Conservation (phyloP, 2,329 filamentous ascomycete genomes). For the Alternaria alternata region DNA sequence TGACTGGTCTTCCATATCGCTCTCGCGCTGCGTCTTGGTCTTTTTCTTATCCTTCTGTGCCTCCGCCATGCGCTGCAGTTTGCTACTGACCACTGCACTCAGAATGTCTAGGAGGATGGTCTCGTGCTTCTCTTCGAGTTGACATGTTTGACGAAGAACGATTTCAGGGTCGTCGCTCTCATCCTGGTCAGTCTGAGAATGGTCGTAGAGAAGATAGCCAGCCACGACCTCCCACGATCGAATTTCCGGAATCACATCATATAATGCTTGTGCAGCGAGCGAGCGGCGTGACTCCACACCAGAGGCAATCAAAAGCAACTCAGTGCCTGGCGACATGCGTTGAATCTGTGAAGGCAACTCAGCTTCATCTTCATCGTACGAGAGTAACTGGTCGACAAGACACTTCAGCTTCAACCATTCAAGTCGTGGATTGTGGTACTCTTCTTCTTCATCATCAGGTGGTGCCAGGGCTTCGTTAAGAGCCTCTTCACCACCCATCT, state of each 20-base stretch:
- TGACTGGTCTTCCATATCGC: slow-evolving; percentile 77
- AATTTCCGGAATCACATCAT: slow-evolving; percentile 81
- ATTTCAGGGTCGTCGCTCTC: slow-evolving; percentile 67
- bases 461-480: slow-evolving; percentile 78
- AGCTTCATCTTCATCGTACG: slow-evolving; percentile 76
- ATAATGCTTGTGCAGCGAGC: slow-evolving; percentile 84
- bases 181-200: slow-evolving; percentile 68
- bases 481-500: slow-evolving; percentile 80
- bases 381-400: slow-evolving; percentile 80
- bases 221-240: slow-evolving; percentile 87
- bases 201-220: slow-evolving; percentile 91
- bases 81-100: slow-evolving; percentile 79
- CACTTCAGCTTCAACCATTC: slow-evolving; percentile 95
- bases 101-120: slow-evolving; percentile 86
- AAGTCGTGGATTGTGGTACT: slow-evolving; percentile 76
- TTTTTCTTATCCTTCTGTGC: slow-evolving; percentile 65
- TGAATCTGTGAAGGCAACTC: slow-evolving; percentile 62
- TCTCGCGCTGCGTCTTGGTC: slow-evolving; percentile 62
- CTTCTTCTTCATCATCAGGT: slow-evolving; percentile 74
- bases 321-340: slow-evolving; percentile 52
- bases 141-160: slow-evolving; percentile 74
- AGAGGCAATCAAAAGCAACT: slow-evolving; percentile 63
- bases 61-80: slow-evolving; percentile 72
- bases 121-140: slow-evolving; percentile 79
- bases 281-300: slow-evolving; percentile 82